Conservation (phyloP, 2,329 filamentous ascomycete species). For the Xylariaceae sp. region DNA sequence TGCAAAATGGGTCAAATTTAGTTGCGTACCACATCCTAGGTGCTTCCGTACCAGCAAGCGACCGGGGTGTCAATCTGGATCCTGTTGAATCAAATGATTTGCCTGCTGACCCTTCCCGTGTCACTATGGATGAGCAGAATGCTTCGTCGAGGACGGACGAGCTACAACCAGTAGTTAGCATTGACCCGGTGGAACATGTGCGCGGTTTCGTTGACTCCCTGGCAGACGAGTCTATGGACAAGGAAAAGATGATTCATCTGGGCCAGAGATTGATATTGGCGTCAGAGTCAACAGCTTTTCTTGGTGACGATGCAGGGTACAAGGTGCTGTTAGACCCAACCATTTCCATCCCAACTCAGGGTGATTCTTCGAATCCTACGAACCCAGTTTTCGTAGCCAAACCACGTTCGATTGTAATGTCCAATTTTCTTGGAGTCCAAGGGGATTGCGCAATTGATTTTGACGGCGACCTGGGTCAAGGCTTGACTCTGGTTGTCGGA, state of each 20-base stretch:
- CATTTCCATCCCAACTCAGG: conserved; percentile 3
- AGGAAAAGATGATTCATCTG: conserved; percentile 15
- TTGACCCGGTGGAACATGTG: conserved; percentile 16
- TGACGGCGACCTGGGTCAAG: conserved; percentile 22
- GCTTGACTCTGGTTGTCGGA: conserved; percentile 30
- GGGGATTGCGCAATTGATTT: conserved; percentile 29
- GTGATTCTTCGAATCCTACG: background rate
- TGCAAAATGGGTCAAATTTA: background rate
- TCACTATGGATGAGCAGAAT: background rate
- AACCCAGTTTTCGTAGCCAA: conserved; percentile 27
- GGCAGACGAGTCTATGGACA: conserved; percentile 12
- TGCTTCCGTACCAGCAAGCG: conserved; percentile 22
- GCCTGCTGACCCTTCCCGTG: background rate
- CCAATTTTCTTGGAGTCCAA: conserved; percentile 34
- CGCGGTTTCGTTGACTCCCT: conserved; percentile 20
- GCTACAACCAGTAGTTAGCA: background rate
- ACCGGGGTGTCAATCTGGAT: conserved; percentile 11
- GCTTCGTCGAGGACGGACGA: background rate
- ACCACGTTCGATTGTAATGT: conserved; percentile 27
- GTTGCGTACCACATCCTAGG: conserved; percentile 16
- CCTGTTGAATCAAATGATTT: background rate
- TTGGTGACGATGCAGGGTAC: conserved; percentile 13
- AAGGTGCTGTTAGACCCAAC: conserved; percentile 16
- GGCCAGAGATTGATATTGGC: conserved; percentile 20
- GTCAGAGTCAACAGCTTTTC: conserved; percentile 4